phyloP scores from a whole-genome alignment of 2,329 filamentous ascomycete species.

The Diplodia seriata region DNA sequence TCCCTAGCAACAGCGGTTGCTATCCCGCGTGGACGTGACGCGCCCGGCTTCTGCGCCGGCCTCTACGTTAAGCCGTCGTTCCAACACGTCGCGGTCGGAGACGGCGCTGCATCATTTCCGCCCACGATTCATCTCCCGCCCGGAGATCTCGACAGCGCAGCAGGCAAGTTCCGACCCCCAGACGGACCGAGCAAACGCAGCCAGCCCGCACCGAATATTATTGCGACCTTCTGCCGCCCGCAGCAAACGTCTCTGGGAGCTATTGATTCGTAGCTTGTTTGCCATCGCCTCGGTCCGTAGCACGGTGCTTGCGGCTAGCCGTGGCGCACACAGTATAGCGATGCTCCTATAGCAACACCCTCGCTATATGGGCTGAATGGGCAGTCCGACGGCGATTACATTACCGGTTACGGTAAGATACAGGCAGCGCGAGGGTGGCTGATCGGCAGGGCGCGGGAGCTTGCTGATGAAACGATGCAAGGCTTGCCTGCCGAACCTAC shows the following conservation, averaged over 20 bases:
- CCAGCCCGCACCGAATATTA: constrained; percentile 8
- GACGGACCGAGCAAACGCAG: constrained; percentile 15
- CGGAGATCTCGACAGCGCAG: constrained; percentile 16
- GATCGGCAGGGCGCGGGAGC: constrained; percentile 29
- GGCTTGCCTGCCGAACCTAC: constrained; percentile 14
- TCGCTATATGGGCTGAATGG: constrained; percentile 5
- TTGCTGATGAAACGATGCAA: constrained; percentile 29
- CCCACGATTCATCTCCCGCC: constrained; percentile 18
- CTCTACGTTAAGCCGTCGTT: background rate
- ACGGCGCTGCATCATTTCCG: constrained; percentile 22
- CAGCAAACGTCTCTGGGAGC: background rate
- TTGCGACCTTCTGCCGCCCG: background rate
- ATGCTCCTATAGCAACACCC: background rate
- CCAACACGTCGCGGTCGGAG: background rate
- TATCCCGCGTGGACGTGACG: background rate
- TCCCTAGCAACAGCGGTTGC: constrained; percentile 1
- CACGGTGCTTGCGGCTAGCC: background rate
- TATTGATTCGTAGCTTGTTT: background rate
- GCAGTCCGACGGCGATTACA: constrained; percentile 21
- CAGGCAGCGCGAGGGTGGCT: constrained; percentile 12
- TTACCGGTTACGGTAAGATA: constrained; percentile 25
- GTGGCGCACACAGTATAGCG: constrained; percentile 1
- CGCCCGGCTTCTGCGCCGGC: background rate
- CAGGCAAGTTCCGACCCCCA: constrained; percentile 17
- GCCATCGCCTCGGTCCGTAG: background rate